Percentiles rank a stretch among this genome's conserved stretches.
These are phyloP conservation scores for Wickerhamiella sorbophila DNA, from an alignment of 805 yeast species.

Conservation along the genomic window DNA sequence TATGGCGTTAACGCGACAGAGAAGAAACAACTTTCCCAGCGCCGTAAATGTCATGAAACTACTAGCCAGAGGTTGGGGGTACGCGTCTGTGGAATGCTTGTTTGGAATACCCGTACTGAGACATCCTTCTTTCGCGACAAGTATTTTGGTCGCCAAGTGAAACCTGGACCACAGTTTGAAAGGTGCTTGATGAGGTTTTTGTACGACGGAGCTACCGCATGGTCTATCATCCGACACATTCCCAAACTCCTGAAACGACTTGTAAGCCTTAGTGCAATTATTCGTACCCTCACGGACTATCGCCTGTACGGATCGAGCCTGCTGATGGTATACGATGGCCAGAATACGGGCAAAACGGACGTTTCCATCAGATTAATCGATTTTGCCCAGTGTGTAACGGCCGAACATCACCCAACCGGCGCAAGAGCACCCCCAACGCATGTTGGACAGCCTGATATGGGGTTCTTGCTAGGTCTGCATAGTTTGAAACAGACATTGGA, in stretches of 20 bases:
- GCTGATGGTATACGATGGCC: slow-evolving; percentile 77
- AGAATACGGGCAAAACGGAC: slow-evolving; percentile 16
- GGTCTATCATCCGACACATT: slow-evolving; percentile 50
- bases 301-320: slow-evolving; percentile 86
- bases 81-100: slow-evolving; percentile 89
- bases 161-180: slow-evolving; percentile 63
- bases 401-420: slow-evolving; percentile 33
- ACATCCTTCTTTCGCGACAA: slow-evolving; percentile 65
- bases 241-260: slow-evolving; percentile 51
- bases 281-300: slow-evolving; percentile 50
- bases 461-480: slow-evolving; percentile 69
- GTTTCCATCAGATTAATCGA: slow-evolving; percentile 54
- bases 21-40: slow-evolving; percentile 63
- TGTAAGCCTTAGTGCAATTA: slow-evolving; percentile 40
- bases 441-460: slow-evolving; percentile 52
- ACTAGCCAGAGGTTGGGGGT: slow-evolving; percentile 78
- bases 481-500: slow-evolving; percentile 59
- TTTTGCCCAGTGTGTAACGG: slow-evolving; percentile 84
- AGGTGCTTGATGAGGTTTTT: slow-evolving; percentile 59
- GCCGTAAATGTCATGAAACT: slow-evolving; percentile 64
- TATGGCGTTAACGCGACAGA: slow-evolving; percentile 84
- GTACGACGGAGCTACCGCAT: slow-evolving; percentile 51
- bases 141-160: slow-evolving; percentile 75
- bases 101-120: slow-evolving; percentile 39
- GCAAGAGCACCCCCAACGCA: slow-evolving; percentile 61